phyloP scores from a whole-genome alignment of 331 rosid genomes.

The Pyrus hybrid region DNA sequence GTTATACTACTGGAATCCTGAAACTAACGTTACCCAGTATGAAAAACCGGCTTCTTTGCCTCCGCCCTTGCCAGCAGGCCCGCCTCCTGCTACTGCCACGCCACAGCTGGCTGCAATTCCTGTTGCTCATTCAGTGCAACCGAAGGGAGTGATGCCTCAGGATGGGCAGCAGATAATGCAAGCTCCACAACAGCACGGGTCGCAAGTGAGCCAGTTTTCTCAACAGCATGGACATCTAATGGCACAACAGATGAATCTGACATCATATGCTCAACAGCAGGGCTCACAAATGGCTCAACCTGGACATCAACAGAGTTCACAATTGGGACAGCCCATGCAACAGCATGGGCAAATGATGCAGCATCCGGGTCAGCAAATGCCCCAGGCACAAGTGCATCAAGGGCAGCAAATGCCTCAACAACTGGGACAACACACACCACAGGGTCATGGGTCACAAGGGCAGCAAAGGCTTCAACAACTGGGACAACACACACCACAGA shows the following conservation, averaged over 20 bases:
- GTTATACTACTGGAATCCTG: slow-evolving; percentile 92
- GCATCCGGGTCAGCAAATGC: slow-evolving; percentile 24
- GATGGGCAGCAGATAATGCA: slow-evolving; percentile 52
- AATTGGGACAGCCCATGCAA: slow-evolving; percentile 32
- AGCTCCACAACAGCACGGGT: slow-evolving; percentile 40
- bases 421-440: slow-evolving; percentile 38
- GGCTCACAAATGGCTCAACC: slow-evolving; percentile 43
- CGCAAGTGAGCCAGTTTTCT: slow-evolving; percentile 36
- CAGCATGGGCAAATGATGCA: slow-evolving; percentile 44
- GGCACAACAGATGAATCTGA: slow-evolving; percentile 42
- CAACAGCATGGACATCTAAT: slow-evolving; percentile 61
- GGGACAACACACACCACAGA: slow-evolving; percentile 49
- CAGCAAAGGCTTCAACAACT: slow-evolving; percentile 50
- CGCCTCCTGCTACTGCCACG: slow-evolving; percentile 27
- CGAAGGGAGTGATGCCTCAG: slow-evolving; percentile 34
- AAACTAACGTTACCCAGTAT: slow-evolving; percentile 83
- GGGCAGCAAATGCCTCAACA: slow-evolving; percentile 49
- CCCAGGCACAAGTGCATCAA: slow-evolving; percentile 27
- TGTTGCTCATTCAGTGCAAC: slow-evolving; percentile 26
- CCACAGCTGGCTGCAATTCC: slow-evolving; percentile 64
- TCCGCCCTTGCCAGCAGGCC: slow-evolving; percentile 47
- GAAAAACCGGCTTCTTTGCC: slow-evolving; percentile 57
- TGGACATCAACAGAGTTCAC: slow-evolving; percentile 36
- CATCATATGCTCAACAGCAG: slow-evolving; percentile 38
- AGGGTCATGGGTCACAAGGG: slow-evolving; percentile 49